Evolutionary conservation across 306 rosid species (phyloP).

Genomic region (Bauhinia variegata): DNA sequence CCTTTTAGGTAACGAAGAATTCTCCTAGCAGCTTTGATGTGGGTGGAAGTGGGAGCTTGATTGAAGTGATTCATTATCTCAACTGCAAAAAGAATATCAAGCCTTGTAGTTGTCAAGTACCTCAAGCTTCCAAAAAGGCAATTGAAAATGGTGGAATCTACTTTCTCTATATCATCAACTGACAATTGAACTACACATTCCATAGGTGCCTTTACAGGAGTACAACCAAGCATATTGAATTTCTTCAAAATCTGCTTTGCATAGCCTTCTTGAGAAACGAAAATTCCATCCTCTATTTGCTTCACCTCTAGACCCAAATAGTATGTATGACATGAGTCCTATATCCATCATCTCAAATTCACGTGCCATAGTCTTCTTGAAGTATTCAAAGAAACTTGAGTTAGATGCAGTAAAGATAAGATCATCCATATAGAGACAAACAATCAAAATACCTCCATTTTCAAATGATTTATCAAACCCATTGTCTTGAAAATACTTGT

Average conservation of each 20-base stretch:
- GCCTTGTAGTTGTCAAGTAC: not conserved
- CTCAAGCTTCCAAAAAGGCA: not conserved
- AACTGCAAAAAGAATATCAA: too few species aligned
- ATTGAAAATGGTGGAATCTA: not conserved
- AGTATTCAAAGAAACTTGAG: not conserved
- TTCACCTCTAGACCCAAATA: not conserved
- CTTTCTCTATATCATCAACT: not conserved
- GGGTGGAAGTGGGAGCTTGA: not conserved
- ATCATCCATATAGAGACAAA: not conserved
- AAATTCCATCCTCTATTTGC: not conserved
- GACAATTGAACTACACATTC: not conserved
- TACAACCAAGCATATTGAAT: not conserved
- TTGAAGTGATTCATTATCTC: not conserved
- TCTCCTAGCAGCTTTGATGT: too few species aligned
- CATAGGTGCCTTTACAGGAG: not conserved
- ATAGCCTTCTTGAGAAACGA: not conserved
- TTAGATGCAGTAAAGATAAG: not conserved
- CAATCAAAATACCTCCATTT: not conserved
- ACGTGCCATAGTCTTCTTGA: not conserved
- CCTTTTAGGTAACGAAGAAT: not conserved
- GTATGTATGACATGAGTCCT: not conserved
- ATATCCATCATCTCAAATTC: constrained; percentile 8
- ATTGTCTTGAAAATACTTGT: not conserved
- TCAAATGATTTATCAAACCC: not conserved
- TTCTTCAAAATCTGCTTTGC: not conserved